Evolutionary conservation across 345 rosid species (phyloP).

Genomic region (Populus euphratica): DNA sequence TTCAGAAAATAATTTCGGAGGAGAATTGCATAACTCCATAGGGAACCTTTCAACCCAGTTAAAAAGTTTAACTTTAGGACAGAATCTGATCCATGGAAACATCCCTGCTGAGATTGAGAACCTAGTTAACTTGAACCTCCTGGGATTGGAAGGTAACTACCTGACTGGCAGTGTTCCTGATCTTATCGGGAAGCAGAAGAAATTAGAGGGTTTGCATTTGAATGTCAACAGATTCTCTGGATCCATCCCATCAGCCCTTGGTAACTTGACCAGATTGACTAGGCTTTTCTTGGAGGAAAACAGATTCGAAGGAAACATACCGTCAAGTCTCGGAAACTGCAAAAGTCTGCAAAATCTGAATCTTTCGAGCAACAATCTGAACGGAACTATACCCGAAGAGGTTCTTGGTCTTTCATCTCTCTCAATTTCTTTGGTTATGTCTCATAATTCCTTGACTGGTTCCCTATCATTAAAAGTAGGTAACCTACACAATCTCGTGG

Average conservation of each 20-base stretch:
- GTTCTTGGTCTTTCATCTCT: conserved; percentile 26
- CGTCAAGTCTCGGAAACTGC: conserved; percentile 29
- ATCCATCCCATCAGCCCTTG: conserved; percentile 15
- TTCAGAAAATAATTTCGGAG: conserved; percentile 8
- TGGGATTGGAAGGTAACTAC: conserved; percentile 21
- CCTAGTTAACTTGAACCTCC: not conserved
- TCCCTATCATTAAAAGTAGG: conserved; percentile 25
- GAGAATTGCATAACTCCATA: conserved; percentile 26
- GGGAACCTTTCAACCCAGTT: conserved; percentile 20
- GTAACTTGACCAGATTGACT: conserved; percentile 17
- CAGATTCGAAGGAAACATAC: conserved; percentile 27
- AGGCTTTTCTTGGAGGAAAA: conserved; percentile 28
- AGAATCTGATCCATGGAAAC: conserved; percentile 11
- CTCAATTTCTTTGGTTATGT: conserved; percentile 26
- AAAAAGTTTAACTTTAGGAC: not conserved
- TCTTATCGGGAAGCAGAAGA: conserved; percentile 17
- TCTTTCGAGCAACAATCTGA: conserved; percentile 31
- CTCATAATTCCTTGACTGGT: conserved; percentile 30
- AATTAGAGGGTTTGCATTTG: conserved; percentile 1
- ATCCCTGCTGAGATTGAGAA: conserved; percentile 21
- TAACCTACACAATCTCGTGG: conserved; percentile 8
- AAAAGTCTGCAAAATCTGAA: conserved; percentile 14
- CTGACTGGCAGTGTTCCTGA: conserved; percentile 23
- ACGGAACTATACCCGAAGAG: conserved; percentile 32
- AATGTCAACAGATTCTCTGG: conserved; percentile 12